Conservation (phyloP, 257 asterid species). For the Gynochthodes officinalis region DNA sequence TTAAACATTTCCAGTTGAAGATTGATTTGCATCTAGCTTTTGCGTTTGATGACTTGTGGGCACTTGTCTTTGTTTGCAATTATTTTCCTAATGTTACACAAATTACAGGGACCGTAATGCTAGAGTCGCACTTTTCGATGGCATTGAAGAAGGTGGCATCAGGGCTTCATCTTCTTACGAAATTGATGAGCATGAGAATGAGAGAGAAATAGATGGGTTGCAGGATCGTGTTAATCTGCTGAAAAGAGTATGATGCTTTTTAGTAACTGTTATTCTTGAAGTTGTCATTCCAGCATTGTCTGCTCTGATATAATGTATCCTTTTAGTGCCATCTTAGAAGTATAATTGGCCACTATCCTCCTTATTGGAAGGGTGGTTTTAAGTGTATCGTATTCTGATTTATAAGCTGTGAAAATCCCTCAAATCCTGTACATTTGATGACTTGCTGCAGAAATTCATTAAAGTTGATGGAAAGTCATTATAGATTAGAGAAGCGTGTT, state of each 20-base stretch:
- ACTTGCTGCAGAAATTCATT: not conserved
- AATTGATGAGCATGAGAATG: constrained; percentile 93
- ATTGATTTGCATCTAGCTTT: not conserved
- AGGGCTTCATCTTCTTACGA: constrained; percentile 81
- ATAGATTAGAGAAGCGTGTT: not conserved
- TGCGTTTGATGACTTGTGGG: not conserved
- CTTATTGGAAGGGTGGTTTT: not conserved
- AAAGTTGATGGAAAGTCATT: not conserved
- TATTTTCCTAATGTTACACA: not conserved
- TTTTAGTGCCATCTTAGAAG: too few relatives aligned
- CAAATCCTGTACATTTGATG: not conserved
- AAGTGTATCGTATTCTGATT: not conserved
- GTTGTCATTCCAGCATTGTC: not conserved
- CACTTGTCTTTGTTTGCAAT: not conserved
- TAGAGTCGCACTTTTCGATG: constrained; percentile 87
- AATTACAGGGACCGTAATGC: constrained; percentile 65
- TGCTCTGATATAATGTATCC: not conserved
- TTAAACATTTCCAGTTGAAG: not conserved
- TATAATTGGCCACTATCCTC: not conserved
- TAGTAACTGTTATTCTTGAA: not conserved
- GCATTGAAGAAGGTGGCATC: constrained; percentile 97
- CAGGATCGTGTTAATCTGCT: constrained; percentile 81
- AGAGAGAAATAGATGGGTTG: constrained; percentile 67
- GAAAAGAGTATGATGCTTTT: constrained; percentile 51
- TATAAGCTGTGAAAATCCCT: not conserved